Percentiles rank a stretch among this genome's conserved stretches.
Evolutionary conservation across 2,329 filamentous ascomycete genomes (phyloP).

Genomic region (Diaporthe caulivora): DNA sequence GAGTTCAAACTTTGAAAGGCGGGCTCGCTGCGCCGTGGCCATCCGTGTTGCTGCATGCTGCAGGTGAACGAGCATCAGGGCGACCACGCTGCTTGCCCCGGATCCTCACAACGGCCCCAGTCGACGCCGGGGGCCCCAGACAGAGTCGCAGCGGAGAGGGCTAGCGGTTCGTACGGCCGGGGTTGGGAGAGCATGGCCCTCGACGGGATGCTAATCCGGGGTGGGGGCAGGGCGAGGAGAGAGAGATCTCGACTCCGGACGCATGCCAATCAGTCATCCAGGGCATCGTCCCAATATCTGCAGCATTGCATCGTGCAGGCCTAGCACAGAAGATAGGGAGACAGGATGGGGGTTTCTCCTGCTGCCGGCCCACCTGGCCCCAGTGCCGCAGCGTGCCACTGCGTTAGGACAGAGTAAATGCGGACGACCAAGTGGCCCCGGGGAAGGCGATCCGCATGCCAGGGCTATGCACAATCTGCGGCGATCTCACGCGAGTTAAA

Average conservation of each 20-base stretch:
- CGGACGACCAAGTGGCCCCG: conserved; percentile 11
- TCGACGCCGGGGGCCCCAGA: neutral
- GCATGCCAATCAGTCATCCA: conserved; percentile 6
- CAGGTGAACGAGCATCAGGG: conserved; percentile 2
- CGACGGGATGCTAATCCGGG: conserved; percentile 15
- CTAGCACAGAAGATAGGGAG: neutral
- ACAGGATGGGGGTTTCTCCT: conserved; percentile 11
- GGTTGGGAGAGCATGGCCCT: neutral
- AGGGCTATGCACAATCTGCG: conserved; percentile 27
- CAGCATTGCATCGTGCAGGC: neutral
- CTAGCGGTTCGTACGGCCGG: conserved; percentile 14
- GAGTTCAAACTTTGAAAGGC: conserved; percentile 21
- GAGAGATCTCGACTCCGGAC: conserved; percentile 2
- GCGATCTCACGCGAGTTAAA: conserved; percentile 27
- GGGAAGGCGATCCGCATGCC: conserved; percentile 25
- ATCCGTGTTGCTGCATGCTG: conserved; percentile 16
- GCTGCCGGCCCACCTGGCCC: conserved; percentile 5
- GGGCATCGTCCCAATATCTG: conserved; percentile 1
- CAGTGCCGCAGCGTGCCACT: conserved; percentile 23
- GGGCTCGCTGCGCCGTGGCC: conserved; percentile 23
- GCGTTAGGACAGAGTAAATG: neutral
- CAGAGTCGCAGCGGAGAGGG: neutral
- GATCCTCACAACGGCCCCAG: conserved; percentile 4
- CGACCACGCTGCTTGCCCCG: neutral
- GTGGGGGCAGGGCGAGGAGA: neutral